phyloP scores from a whole-genome alignment of 805 yeast species.

The Cyberlindnera meyerae region DNA sequence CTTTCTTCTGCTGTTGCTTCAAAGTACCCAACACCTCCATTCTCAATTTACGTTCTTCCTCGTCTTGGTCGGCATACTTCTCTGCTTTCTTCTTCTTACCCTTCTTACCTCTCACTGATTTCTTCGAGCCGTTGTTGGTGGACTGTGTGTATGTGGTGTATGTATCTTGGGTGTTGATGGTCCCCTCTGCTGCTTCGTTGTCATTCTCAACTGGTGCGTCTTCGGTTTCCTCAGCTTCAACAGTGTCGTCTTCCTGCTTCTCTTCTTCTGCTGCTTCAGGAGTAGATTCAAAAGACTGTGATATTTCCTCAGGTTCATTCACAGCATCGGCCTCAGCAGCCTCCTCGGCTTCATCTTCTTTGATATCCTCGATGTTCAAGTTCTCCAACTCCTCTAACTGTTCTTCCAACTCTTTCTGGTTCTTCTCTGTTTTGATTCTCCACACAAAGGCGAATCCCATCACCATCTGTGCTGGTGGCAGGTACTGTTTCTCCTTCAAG shows the following conservation, averaged over 20 bases:
- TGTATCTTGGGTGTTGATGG: slow-evolving; percentile 1
- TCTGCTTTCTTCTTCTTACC: slow-evolving; percentile 75
- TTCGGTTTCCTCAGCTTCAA: slow-evolving; percentile 4
- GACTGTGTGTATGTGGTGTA: slow-evolving; percentile 5
- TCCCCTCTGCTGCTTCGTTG: slow-evolving; percentile 10
- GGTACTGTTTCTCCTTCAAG: slow-evolving; percentile 45
- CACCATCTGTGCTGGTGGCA: slow-evolving; percentile 78
- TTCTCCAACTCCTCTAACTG: slow-evolving; percentile 20
- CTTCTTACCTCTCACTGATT: slow-evolving; percentile 74
- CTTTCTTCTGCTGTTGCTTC: slow-evolving; percentile 45
- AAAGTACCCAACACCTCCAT: slow-evolving; percentile 83
- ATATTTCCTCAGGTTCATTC: neutral
- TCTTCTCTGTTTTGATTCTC: slow-evolving; percentile 56
- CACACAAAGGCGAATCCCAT: slow-evolving; percentile 88
- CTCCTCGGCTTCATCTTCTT: slow-evolving; percentile 8
- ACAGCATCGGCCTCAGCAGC: slow-evolving; percentile 3
- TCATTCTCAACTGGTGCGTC: slow-evolving; percentile 10
- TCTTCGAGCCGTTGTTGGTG: slow-evolving; percentile 16
- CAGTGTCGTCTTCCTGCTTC: neutral
- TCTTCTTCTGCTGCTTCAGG: neutral
- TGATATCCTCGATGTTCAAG: slow-evolving; percentile 13
- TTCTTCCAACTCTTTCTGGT: slow-evolving; percentile 33
- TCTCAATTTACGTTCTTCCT: slow-evolving; percentile 69
- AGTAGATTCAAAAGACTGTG: neutral
- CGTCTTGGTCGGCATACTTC: slow-evolving; percentile 90